A percentile compares a stretch with the other conserved stretches of the same genome.
These are phyloP conservation scores for Claviceps arundinis DNA, from an alignment of 2,329 filamentous ascomycete species.

Conservation along the genomic window DNA sequence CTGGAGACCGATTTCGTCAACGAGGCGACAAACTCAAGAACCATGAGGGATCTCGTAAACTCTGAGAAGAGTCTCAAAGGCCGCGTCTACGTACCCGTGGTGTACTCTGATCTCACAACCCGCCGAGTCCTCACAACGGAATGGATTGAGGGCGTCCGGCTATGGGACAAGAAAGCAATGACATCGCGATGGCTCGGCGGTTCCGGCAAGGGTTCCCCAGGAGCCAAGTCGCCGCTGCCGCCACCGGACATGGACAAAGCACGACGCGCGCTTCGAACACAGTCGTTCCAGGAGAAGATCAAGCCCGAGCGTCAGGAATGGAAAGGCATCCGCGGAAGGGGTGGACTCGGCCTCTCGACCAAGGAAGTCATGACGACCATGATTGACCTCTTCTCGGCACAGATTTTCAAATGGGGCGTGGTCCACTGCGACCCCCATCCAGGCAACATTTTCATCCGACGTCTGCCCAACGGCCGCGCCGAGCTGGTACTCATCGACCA, in stretches of 20 bases:
- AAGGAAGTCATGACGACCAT: constrained; percentile 93
- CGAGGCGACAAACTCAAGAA: constrained; percentile 77
- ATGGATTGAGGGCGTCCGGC: constrained; percentile 88
- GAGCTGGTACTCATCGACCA: constrained; percentile 96
- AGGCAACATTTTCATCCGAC: constrained; percentile 91
- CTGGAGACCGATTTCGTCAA: constrained; percentile 91
- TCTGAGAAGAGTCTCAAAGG: constrained; percentile 62
- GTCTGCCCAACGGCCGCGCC: constrained; percentile 65
- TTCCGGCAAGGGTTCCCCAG: constrained; percentile 62
- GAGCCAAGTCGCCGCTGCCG: constrained; percentile 53
- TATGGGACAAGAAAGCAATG: constrained; percentile 85
- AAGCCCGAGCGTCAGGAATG: constrained; percentile 74
- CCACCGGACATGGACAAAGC: constrained; percentile 33
- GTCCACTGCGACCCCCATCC: constrained; percentile 97
- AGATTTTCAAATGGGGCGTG: constrained; percentile 94
- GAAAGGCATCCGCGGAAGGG: constrained; percentile 57
- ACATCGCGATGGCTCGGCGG: constrained; percentile 67
- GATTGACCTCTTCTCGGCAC: constrained; percentile 89
- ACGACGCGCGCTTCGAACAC: constrained; percentile 32
- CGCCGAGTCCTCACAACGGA: constrained; percentile 83
- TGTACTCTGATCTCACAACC: constrained; percentile 72
- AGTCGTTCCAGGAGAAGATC: constrained; percentile 43
- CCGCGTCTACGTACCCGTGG: constrained; percentile 76
- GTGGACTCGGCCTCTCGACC: constrained; percentile 70
- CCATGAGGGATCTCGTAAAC: constrained; percentile 66